Evolutionary conservation across 176 grass and related monocot genomes (phyloP), one percentile per base, ranked within the genome.

Genomic region (Canna indica): DNA sequence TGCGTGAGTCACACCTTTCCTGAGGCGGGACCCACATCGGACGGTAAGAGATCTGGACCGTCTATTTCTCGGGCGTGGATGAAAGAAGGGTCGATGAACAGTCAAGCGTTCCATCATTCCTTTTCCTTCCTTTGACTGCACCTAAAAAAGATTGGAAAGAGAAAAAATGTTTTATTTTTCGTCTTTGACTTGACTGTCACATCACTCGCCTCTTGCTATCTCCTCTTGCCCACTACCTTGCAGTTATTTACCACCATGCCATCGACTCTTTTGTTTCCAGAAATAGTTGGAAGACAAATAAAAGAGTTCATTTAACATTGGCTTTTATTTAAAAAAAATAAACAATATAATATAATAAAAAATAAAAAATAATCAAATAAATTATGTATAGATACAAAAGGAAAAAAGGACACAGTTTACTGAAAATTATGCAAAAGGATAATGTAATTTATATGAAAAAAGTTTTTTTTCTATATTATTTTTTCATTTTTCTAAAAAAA

Each of bases 161-260:
- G 20, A 24, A 29, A 22, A 30, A 60, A 28, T 60, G 27, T 39
- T 24, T 75, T 78, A 75, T 53, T 72, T 46, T 67, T 33, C 71
- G 35, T 74, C 67, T 83, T 84, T 84, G 82, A 84, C 82, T 52
- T 35, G 10, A 27, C 63, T 84, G 76, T 79, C 77, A 52, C 76
- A 79, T 79, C 64, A 53, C 25, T 7, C 18, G 29, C 14, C 29
- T 1, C 7, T 0, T 16, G 38, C n/a, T 47, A 35, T 34, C 24
- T 32, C 22, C 27, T 44, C 14, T 52, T 59, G 39, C 68, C 64
- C 75, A 29, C n/a, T 26, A 0, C 0, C 20, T 20, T n/a, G 10
- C 1, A 11, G 59, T 68, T 60, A 65, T 67, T 73, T 73, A 77
- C 35, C 8, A 5, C 1, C 5, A 16, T 34, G 59, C 59, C 59